Evolutionary conservation across 768 basidiomycete genomes (phyloP), one percentile per base, ranked within the genome.

Genomic region (Pholiota molesta): DNA sequence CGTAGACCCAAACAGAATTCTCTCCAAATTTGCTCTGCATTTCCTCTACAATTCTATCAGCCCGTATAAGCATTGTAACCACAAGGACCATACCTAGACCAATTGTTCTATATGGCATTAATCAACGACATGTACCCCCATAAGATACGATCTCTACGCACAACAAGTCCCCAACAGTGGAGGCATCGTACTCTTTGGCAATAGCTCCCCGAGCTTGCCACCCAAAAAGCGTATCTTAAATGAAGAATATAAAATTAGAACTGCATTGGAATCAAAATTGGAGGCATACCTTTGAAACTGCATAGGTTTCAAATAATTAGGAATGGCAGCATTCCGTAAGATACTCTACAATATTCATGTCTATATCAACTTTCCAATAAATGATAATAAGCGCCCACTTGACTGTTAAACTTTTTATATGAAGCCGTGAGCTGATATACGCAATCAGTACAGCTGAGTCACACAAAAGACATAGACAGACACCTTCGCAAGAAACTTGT

Each of bases 401-500:
- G 95, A 52, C 83, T 88, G 62, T 93, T 89, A 0, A 91, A 93
- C 71, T 99, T 99, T 77, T 88, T 89, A 78, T 93, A 95, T 1
- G 94, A 97, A 8, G 95, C 95, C 39, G 87, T 85, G 17, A 99
- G 83, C 92, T 96, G 61, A 23, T 19, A n/a, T 14, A 31, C 58
- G 13, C 19, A 57, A 26, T 56, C 39, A 49, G 51, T 19, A 14
- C 19, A 40, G 17, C 13, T 1, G 3, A 10, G 49, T 44, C n/a
- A 4, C 39, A 26, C 49, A 40, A 42, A 39, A 33, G 52, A 19
- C 21, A 28, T 17, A 59, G 59, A 61, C 55, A n/a, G n/a, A 69
- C 58, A 93, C 94, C 84, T 99, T 99, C 0, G 97, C 92, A 26
- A 99, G 81, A 67, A 96, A 96, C 73, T 98, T 97, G 71, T 97